Conservation (phyloP, 1,139 yeast genomes). For the Kazachstania sp. region DNA sequence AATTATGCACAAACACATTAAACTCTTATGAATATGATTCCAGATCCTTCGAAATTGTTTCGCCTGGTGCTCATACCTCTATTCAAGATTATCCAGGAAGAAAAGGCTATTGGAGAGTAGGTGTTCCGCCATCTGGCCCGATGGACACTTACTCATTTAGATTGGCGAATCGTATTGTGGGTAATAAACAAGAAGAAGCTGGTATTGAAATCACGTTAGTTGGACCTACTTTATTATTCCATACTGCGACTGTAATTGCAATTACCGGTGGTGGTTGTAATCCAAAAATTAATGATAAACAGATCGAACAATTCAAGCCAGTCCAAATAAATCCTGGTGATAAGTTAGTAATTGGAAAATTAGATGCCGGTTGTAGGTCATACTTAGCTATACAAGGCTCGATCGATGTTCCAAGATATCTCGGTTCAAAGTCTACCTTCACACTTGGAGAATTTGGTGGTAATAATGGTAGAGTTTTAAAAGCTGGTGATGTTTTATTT, state of each 20-base stretch:
- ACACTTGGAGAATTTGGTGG: slow-evolving; percentile 95
- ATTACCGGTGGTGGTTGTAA: slow-evolving; percentile 77
- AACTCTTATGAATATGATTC: slow-evolving; percentile 78
- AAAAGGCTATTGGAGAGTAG: slow-evolving; percentile 78
- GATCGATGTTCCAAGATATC: slow-evolving; percentile 83
- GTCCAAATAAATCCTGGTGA: slow-evolving; percentile 64
- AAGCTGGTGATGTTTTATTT: slow-evolving; percentile 85
- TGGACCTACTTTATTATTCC: slow-evolving; percentile 83
- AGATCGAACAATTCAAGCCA: slow-evolving; percentile 64
- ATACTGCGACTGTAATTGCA: slow-evolving; percentile 66
- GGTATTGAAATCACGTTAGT: slow-evolving; percentile 81
- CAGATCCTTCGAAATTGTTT: slow-evolving; percentile 69
- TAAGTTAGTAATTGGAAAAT: slow-evolving; percentile 69
- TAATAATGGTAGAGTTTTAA: slow-evolving; percentile 81
- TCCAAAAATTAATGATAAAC: slow-evolving; percentile 54
- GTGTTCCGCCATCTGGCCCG: slow-evolving; percentile 98
- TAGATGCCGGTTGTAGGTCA: slow-evolving; percentile 75
- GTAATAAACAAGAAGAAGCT: slow-evolving; percentile 72
- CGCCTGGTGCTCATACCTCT: slow-evolving; percentile 91
- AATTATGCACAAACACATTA: slow-evolving; percentile 77
- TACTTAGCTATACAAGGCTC: slow-evolving; percentile 90
- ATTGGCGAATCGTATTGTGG: slow-evolving; percentile 81
- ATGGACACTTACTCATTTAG: slow-evolving; percentile 92
- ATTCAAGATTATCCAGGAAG: slow-evolving; percentile 97
- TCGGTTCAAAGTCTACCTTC: slow-evolving; percentile 94